Evolutionary conservation across 108 stramenopile genomes (phyloP), one percentile per base, ranked within the genome.

Genomic region (Parmales sp.): DNA sequence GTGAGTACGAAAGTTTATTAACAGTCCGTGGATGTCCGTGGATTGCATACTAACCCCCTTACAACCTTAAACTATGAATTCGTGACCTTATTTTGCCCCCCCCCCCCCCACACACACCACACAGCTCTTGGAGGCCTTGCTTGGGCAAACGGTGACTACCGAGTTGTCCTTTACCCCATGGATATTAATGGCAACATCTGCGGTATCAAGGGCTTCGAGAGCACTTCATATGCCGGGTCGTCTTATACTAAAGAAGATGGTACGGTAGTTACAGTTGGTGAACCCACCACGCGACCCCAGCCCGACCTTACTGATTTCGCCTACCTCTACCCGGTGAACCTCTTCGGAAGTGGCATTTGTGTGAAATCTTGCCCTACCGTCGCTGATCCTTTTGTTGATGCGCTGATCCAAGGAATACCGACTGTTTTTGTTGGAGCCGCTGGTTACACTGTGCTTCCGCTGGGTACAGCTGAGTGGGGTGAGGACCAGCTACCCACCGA

Each of bases 141-240:
- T 4, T 16, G 11, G 22, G 28, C 45, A 8, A 11, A 18, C 11
- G 49, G 68, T 19, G 68, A 51, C 65, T 77, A 78, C 73, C 74
- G 83, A 41, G 48, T 85, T 13, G 73, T 87, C 45, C 45, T 90
- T 37, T 78, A 85, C 63, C 85, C 86, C 4, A 43, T 88, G 51
- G 89, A 90, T 51, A 86, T 86, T 66, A 79, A 75, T 41, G 89
- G 85, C 5, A 88, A 88, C 54, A 48, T 88, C n/a, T 90, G 89
- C 68, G 89, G 89, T 26, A 82, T 81, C 1, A 71, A 83, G 45
- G 74, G 72, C 51, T 74, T 76, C 18, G 68, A 63, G 8, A 66
- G 37, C 29, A n/a, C 13, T 44, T 44, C 43, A 16, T 13, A 44
- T 16, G 43, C 9, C 43, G 16, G 9, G 9, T 44, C 43, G 9